These are phyloP conservation scores for Cladosporium sp. DNA, from an alignment of 2,329 filamentous ascomycete species.

Conservation along the genomic window DNA sequence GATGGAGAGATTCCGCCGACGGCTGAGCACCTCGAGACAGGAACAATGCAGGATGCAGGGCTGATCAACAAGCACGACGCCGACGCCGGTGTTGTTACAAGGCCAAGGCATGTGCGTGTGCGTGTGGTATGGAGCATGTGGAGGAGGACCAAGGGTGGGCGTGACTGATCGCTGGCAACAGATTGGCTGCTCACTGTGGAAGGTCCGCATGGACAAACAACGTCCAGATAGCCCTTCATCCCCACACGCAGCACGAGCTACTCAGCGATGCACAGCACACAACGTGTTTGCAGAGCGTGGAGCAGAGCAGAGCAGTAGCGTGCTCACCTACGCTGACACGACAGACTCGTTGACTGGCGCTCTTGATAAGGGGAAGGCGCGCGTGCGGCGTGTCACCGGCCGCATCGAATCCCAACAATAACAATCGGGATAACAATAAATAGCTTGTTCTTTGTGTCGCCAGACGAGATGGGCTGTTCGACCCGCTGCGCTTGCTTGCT, in stretches of 20 bases:
- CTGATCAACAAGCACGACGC: background rate
- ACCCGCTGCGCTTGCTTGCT: background rate
- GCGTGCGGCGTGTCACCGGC: background rate
- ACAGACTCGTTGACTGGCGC: background rate
- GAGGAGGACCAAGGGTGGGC: background rate
- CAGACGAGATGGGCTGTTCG: background rate
- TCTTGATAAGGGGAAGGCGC: background rate
- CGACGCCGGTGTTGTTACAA: background rate
- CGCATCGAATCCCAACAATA: background rate
- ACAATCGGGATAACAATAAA: slow-evolving; percentile 1
- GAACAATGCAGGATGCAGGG: background rate
- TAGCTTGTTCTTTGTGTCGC: slow-evolving; percentile 7
- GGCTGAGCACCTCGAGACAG: background rate
- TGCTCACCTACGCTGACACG: background rate
- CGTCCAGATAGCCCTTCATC: background rate
- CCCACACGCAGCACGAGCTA: background rate
- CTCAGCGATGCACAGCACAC: background rate
- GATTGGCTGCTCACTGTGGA: background rate
- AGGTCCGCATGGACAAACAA: background rate
- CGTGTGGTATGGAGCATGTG: background rate
- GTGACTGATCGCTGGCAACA: background rate
- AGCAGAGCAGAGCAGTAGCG: background rate
- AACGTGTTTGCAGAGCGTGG: background rate
- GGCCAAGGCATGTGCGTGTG: slow-evolving; percentile 1
- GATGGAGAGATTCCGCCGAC: slow-evolving; percentile 1